Percentiles rank a stretch among this genome's conserved stretches.
These are phyloP conservation scores for Ulota crispa DNA, from an alignment of 225 moss, liverwort and hornwort genomes.

Conservation along the genomic window DNA sequence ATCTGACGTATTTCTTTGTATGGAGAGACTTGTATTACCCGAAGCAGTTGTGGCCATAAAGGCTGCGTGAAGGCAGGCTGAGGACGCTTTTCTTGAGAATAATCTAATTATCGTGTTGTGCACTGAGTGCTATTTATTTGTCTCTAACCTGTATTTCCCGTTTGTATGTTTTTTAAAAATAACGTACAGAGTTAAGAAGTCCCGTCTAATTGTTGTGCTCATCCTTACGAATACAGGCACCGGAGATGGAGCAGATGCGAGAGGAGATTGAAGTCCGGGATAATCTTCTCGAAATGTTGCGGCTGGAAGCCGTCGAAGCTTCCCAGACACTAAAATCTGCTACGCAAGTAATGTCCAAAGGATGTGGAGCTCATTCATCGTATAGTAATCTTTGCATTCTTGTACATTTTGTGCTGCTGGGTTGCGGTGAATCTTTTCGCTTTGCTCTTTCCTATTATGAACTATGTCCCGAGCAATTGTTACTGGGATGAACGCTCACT, in stretches of 20 bases:
- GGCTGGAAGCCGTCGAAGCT: constrained; percentile 47
- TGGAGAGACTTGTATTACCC: background rate
- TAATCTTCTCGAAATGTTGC: constrained; percentile 49
- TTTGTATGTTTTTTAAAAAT: background rate
- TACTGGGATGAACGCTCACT: background rate
- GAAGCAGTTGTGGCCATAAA: background rate
- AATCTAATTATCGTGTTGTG: background rate
- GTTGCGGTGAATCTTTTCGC: background rate
- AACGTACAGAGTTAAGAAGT: background rate
- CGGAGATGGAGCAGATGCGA: constrained; percentile 35
- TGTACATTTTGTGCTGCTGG: constrained; percentile 3
- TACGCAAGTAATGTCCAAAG: constrained; percentile 42
- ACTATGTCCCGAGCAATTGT: constrained; percentile 8
- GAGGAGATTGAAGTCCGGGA: constrained; percentile 47
- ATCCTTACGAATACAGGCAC: constrained; percentile 29
- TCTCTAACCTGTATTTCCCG: constrained; percentile 6
- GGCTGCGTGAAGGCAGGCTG: background rate
- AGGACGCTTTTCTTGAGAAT: background rate
- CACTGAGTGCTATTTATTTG: constrained; percentile 1
- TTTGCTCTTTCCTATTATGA: constrained; percentile 15
- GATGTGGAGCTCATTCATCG: constrained; percentile 8
- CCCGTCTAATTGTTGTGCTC: constrained; percentile 14
- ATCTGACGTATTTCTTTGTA: background rate
- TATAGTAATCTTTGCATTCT: constrained; percentile 3
- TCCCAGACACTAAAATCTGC: constrained; percentile 42